These are phyloP conservation scores for Diplocarpon rosae DNA, from an alignment of 2,329 filamentous ascomycete genomes.

Conservation along the genomic window DNA sequence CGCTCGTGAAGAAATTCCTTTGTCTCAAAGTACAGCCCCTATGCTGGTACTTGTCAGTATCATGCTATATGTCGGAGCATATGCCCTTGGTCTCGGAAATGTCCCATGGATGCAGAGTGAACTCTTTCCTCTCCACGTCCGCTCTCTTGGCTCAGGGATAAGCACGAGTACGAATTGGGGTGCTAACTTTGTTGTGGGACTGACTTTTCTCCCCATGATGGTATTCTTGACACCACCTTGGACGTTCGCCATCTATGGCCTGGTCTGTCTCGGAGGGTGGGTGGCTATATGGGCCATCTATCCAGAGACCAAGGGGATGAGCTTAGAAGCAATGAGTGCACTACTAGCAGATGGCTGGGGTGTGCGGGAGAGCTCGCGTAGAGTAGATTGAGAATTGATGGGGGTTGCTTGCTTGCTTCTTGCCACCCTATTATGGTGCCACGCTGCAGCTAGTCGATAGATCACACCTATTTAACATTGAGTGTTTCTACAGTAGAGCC, in stretches of 20 bases:
- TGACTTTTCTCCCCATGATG: slow-evolving; percentile 86
- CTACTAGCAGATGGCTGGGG: slow-evolving; percentile 67
- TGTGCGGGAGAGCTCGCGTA: slow-evolving; percentile 37
- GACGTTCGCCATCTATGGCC: slow-evolving; percentile 74
- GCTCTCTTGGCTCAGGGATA: slow-evolving; percentile 60
- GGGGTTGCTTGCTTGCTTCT: neutral
- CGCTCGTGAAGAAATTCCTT: slow-evolving; percentile 14
- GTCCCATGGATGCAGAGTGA: slow-evolving; percentile 97
- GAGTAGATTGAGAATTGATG: slow-evolving; percentile 1
- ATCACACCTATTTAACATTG: no score
- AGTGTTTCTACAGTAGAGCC: no score
- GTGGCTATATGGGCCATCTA: slow-evolving; percentile 61
- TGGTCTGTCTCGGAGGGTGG: slow-evolving; percentile 60
- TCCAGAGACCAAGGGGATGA: slow-evolving; percentile 75
- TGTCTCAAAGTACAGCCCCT: slow-evolving; percentile 30
- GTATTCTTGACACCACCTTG: slow-evolving; percentile 58
- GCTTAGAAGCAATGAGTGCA: slow-evolving; percentile 67
- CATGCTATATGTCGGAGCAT: slow-evolving; percentile 73
- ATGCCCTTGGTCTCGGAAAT: slow-evolving; percentile 79
- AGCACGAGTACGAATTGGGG: slow-evolving; percentile 80
- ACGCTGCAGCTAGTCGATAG: no score
- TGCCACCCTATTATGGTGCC: no score
- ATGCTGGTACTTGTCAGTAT: slow-evolving; percentile 60
- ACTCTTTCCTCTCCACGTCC: slow-evolving; percentile 69
- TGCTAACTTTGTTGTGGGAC: slow-evolving; percentile 73